A percentile compares a stretch with the other conserved stretches of the same genome.
phyloP scores from a whole-genome alignment of 352 stramenopile species.

The Pythium phragmiticola region DNA sequence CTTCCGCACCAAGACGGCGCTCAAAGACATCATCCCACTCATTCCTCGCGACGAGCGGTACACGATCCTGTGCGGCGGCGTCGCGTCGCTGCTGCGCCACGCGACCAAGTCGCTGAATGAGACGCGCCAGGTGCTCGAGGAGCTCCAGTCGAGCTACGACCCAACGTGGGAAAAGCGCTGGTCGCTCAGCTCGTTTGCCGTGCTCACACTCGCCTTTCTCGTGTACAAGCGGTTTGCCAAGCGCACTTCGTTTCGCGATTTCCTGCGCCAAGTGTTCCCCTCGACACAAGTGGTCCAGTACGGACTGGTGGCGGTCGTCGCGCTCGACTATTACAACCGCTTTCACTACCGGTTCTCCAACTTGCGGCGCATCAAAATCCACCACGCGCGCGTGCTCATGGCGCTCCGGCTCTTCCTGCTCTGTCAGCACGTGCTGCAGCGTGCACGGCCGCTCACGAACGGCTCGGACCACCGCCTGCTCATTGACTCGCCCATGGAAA shows the following conservation, averaged over 20 bases:
- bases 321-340: constrained; percentile 74
- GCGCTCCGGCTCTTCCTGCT: constrained; percentile 77
- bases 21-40: constrained; percentile 88
- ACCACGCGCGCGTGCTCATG: constrained; percentile 84
- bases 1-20: constrained; percentile 75
- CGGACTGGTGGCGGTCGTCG: constrained; percentile 46
- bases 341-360: constrained; percentile 84
- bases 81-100: constrained; percentile 77
- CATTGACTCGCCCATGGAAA: constrained; percentile 82
- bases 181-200: constrained; percentile 71
- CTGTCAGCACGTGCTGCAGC: constrained; percentile 81
- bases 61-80: constrained; percentile 77
- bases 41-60: constrained; percentile 80
- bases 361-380: constrained; percentile 80
- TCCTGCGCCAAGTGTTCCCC: constrained; percentile 63
- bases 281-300: constrained; percentile 67
- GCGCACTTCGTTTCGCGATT: constrained; percentile 65
- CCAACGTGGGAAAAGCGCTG: constrained; percentile 82
- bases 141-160: constrained; percentile 83
- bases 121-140: constrained; percentile 72
- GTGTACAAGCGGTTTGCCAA: constrained; percentile 75
- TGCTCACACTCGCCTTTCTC: constrained; percentile 50
- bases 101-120: constrained; percentile 83
- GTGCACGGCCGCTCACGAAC: constrained; percentile 65
- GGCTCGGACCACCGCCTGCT: constrained; percentile 72